Evolutionary conservation across 2,329 filamentous ascomycete species (phyloP), one percentile per base, ranked within the genome.

Genomic region (Paecilomyces niveus): DNA sequence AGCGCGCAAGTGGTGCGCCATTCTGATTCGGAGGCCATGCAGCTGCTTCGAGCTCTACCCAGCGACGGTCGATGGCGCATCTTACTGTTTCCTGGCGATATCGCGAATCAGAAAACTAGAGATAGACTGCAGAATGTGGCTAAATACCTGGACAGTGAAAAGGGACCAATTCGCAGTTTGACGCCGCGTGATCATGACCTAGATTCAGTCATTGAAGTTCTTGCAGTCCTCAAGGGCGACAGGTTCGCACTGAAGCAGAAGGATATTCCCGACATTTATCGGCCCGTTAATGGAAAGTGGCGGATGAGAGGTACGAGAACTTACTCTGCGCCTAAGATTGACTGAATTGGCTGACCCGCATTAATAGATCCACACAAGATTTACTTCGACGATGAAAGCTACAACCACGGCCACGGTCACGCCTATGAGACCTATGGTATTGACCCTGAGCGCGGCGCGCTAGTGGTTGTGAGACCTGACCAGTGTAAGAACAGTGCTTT

Each of bases 1-100:
- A 85, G 78, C 58, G 78, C 82, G 0, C 83, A 84, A 64, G 82
- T 87, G 0, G 80, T 87, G 18, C 74, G 85, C 4, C 81, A 82
- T 58, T 83, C 80, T 53, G 85, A 88, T 63, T 84, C 83, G 1
- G 81, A 80, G 59, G 77, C 81, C 0, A 71, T 85, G 71, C 83
- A 82, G 59, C 65, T 83, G 22, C 74, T 77, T 57, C 71, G 70
- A 54, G 76, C 80, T 0, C 61, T 87, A 45, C 78, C 74, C 18
- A 79, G 83, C 1, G 79, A 83, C 69, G 79, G 80, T 1, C 65
- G 80, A 21, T 83, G 81, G 81, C 69, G 81, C 1, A n/a, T 45
- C 1, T n/a, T 45, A 1, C 15, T 45, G 4, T 45, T 45, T 8
- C 35, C 35, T 18, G 35, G 35, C n/a, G 35, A 45, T 8, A 45